phyloP scores from a whole-genome alignment of 192 early-diverging fungal species.

The Paraglomus brasilianum region DNA sequence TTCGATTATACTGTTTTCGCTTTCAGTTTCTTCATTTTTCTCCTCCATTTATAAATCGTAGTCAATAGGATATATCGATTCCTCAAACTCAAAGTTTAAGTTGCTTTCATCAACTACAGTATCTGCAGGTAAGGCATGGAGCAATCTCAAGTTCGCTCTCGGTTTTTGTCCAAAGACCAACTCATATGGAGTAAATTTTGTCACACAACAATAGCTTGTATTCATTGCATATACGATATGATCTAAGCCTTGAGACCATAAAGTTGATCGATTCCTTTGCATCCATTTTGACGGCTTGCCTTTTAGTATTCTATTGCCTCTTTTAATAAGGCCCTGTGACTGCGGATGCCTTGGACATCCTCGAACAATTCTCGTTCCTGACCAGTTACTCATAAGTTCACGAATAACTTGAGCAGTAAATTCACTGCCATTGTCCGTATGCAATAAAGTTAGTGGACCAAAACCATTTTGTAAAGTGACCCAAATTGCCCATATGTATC shows the following conservation, averaged over 20 bases:
- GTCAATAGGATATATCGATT: no score
- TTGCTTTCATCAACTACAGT: no score
- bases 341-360: not conserved
- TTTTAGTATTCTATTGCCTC: slow-evolving; percentile 2
- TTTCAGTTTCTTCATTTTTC: no score
- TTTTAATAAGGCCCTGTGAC: not conserved
- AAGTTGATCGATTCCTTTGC: not conserved
- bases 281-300: not conserved
- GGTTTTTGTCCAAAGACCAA: no score
- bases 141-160: no score
- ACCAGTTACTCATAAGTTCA: not conserved
- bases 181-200: not conserved
- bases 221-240: slow-evolving; percentile 9
- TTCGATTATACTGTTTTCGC: no score
- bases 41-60: no score
- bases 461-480: no score
- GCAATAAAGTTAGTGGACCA: no score
- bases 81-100: no score
- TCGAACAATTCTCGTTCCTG: slow-evolving; percentile 6
- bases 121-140: no score
- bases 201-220: not conserved
- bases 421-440: not conserved
- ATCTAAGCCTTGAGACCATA: not conserved
- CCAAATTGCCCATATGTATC: no score
- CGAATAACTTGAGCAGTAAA: not conserved